Conservation (phyloP, 1,284 basidiomycete species). For the Leccinum angustisporum region DNA sequence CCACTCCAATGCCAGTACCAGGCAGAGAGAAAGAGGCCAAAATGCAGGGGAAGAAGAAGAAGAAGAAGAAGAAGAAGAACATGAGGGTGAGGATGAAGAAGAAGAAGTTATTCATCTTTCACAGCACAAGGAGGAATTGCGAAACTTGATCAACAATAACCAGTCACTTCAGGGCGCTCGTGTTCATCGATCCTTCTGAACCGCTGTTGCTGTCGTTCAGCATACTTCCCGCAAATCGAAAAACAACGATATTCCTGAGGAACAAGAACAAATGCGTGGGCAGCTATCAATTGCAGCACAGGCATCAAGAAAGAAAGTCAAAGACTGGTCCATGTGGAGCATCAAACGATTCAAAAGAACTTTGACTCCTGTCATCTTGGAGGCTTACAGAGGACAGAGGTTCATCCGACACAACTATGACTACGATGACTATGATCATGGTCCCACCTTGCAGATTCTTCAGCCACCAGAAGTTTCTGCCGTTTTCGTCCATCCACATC, state of each 20-base stretch:
- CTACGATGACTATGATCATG: slow-evolving; percentile 17
- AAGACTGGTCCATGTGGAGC: not conserved
- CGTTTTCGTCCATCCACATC: not conserved
- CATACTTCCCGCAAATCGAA: not conserved
- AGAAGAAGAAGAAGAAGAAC: no score
- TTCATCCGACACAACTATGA: not conserved
- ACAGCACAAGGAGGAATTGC: not conserved
- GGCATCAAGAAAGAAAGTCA: not conserved
- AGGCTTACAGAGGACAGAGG: not conserved
- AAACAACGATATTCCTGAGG: not conserved
- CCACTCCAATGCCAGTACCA: no score
- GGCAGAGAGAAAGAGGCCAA: no score
- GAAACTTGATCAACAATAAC: not conserved
- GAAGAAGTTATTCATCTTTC: not conserved
- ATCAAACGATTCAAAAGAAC: not conserved
- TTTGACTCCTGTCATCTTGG: not conserved
- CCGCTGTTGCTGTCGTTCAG: not conserved
- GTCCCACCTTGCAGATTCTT: slow-evolving; percentile 12
- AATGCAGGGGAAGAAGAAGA: no score
- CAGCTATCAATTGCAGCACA: not conserved
- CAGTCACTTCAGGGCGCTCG: not conserved
- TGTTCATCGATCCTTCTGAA: not conserved
- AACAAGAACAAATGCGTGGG: not conserved
- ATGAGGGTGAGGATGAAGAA: no score
- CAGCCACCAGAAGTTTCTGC: slow-evolving; percentile 6